A percentile compares a stretch with the other conserved stretches of the same genome.
Conservation (phyloP, 2,329 filamentous ascomycete genomes). For the Colletotrichum salicis region DNA sequence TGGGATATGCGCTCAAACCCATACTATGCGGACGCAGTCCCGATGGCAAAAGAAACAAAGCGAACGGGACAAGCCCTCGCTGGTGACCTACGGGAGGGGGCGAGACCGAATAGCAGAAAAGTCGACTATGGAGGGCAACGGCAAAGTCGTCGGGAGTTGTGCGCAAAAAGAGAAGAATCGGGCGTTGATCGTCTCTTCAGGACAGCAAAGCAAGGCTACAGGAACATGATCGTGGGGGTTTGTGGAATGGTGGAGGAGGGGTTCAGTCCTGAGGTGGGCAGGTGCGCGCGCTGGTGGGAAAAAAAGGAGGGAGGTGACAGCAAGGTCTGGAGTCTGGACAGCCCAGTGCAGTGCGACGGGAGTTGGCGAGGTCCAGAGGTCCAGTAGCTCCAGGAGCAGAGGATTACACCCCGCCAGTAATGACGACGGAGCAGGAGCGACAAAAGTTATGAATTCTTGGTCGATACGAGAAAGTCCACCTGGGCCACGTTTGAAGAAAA, state of each 20-base stretch:
- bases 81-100: neutral
- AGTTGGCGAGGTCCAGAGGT: constrained; percentile 10
- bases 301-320: constrained; percentile 31
- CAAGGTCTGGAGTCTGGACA: neutral
- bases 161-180: constrained; percentile 14
- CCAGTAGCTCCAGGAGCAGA: constrained; percentile 3
- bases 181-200: constrained; percentile 26
- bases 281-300: constrained; percentile 19
- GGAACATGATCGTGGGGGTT: constrained; percentile 32
- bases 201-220: constrained; percentile 34
- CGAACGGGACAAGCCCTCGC: constrained; percentile 32
- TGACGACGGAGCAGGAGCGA: constrained; percentile 21
- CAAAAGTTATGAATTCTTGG: neutral
- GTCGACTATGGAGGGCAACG: neutral
- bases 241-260: constrained; percentile 28
- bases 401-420: constrained; percentile 7
- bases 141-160: neutral
- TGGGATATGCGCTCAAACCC: constrained; percentile 28
- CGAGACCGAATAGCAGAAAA: neutral
- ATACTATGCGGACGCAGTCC: constrained; percentile 23
- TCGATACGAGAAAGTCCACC: constrained; percentile 12
- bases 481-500: constrained; percentile 28
- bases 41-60: constrained; percentile 7
- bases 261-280: constrained; percentile 24
- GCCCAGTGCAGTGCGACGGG: neutral